A percentile compares a stretch with the other conserved stretches of the same genome.
phyloP scores from a whole-genome alignment of 2,329 filamentous ascomycete genomes.

The Nemania diffusa region DNA sequence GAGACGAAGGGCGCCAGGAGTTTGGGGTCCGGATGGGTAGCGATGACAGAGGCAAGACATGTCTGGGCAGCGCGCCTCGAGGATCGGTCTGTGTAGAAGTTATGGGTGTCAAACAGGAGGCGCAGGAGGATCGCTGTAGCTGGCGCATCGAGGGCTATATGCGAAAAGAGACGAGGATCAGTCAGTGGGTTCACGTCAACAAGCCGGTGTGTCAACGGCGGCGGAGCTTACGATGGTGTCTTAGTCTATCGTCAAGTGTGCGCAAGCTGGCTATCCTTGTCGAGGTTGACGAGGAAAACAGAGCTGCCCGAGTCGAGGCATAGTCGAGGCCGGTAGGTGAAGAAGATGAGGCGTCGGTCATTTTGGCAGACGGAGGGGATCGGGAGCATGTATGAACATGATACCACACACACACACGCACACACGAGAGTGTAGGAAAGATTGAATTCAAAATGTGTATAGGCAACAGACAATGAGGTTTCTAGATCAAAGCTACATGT shows the following conservation, averaged over 20 bases:
- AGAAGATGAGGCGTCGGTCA: constrained; percentile 42
- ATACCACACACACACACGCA: too few relatives aligned
- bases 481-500: neutral
- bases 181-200: constrained; percentile 4
- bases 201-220: neutral
- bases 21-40: constrained; percentile 64
- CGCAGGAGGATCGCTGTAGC: constrained; percentile 68
- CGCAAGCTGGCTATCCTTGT: constrained; percentile 65
- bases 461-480: neutral
- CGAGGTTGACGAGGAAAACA: constrained; percentile 71
- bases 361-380: constrained; percentile 29
- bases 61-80: constrained; percentile 85
- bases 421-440: neutral
- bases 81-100: constrained; percentile 84
- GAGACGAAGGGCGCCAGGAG: constrained; percentile 72
- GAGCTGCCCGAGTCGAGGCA: constrained; percentile 58
- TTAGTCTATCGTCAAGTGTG: constrained; percentile 66
- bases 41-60: constrained; percentile 77
- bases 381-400: constrained; percentile 2
- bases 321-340: constrained; percentile 60
- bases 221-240: constrained; percentile 60
- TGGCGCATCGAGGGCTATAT: constrained; percentile 58
- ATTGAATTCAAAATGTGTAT: neutral
- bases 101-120: constrained; percentile 86
- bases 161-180: constrained; percentile 16